Evolutionary conservation across 192 early-diverging fungal genomes (phyloP).

Genomic region (Gonapodya sp.): DNA sequence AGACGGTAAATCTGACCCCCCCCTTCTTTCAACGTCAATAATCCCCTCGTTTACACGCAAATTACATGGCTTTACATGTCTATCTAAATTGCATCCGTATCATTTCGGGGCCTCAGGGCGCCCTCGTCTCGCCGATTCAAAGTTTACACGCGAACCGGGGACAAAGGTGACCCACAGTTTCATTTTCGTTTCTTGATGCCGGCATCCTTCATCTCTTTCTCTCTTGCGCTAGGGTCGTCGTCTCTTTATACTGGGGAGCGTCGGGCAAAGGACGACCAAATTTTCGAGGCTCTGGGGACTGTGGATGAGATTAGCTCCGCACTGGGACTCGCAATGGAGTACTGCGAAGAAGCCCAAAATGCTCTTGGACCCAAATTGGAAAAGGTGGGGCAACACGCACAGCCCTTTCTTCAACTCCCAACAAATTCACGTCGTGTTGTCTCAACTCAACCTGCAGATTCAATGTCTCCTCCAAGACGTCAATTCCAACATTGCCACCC

Average conservation of each 20-base stretch:
- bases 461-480: conserved; percentile 88
- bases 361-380: not conserved
- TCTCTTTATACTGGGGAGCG: conserved; percentile 84
- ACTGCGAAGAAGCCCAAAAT: conserved; percentile 18
- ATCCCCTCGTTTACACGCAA: not conserved
- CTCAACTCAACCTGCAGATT: conserved; percentile 35
- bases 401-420: not conserved
- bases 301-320: conserved; percentile 75
- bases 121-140: conserved; percentile 28
- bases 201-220: not conserved
- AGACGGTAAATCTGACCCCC: not conserved
- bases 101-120: not conserved
- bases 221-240: conserved; percentile 81
- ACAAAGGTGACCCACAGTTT: conserved; percentile 71
- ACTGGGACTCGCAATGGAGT: conserved; percentile 43
- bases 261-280: conserved; percentile 71
- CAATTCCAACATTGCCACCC: conserved; percentile 86
- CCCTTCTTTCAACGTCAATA: not conserved
- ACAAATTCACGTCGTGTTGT: not conserved
- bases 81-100: not conserved
- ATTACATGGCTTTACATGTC: not conserved
- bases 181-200: not conserved
- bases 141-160: conserved; percentile 91
- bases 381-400: not conserved
- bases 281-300: conserved; percentile 86